These are phyloP conservation scores for Crotalaria pallida DNA, from an alignment of 306 rosid genomes.

Conservation along the genomic window DNA sequence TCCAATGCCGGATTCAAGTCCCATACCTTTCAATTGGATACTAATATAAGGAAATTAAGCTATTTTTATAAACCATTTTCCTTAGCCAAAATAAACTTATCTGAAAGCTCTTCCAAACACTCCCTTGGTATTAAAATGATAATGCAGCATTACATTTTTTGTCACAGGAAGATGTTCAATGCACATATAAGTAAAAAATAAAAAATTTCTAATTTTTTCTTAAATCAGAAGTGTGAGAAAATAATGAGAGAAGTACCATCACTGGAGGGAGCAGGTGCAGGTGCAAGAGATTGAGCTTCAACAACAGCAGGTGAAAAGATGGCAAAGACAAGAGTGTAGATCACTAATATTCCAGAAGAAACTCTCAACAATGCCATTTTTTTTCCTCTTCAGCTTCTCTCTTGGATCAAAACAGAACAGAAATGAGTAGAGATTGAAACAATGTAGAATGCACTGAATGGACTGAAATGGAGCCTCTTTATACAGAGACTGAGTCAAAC, in stretches of 20 bases:
- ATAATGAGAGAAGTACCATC: constrained; percentile 44
- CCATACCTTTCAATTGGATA: no score
- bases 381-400: background rate
- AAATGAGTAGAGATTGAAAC: background rate
- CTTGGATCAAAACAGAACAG: background rate
- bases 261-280: constrained; percentile 53
- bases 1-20: no score
- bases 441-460: background rate
- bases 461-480: background rate
- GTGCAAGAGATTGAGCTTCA: constrained; percentile 33
- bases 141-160: background rate
- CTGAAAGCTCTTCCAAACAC: no score
- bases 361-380: constrained; percentile 35
- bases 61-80: no score
- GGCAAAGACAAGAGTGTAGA: constrained; percentile 33
- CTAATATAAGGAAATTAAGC: no score
- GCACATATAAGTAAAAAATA: background rate
- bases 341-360: constrained; percentile 21
- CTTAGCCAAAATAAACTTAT: no score
- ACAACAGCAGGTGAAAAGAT: constrained; percentile 38
- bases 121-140: no score
- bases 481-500: background rate
- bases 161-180: background rate
- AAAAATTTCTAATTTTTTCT: background rate
- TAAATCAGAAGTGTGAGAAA: background rate